Conservation (phyloP, 2,329 filamentous ascomycete species). For the Dothiorella sarmentorum region DNA sequence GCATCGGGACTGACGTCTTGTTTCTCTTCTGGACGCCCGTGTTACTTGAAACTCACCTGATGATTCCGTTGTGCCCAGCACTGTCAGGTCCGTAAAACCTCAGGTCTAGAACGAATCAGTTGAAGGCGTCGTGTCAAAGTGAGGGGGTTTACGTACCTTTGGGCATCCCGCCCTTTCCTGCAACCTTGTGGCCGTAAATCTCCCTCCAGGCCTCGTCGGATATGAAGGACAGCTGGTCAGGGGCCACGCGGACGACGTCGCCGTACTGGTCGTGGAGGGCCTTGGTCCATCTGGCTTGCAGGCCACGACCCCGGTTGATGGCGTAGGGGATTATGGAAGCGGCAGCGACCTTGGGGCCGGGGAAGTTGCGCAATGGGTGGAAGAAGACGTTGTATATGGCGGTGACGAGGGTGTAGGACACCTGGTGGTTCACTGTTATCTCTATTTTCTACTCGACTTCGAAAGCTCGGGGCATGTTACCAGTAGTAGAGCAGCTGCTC, state of each 20-base stretch:
- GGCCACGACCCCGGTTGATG: background rate
- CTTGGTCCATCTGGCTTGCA: background rate
- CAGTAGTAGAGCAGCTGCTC: conserved; percentile 1
- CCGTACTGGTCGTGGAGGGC: background rate
- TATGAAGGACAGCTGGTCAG: conserved; percentile 43
- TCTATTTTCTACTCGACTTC: no score
- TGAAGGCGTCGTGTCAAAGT: no score
- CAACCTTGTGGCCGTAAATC: conserved; percentile 19
- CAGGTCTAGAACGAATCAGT: conserved; percentile 4
- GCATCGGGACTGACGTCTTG: background rate
- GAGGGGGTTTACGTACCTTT: background rate
- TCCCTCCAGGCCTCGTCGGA: conserved; percentile 37
- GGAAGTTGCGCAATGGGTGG: conserved; percentile 6
- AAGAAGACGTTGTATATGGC: conserved; percentile 9
- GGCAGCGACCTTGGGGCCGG: background rate
- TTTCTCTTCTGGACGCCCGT: background rate
- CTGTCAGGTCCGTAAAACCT: conserved; percentile 11
- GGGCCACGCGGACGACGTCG: conserved; percentile 41
- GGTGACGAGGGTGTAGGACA: background rate
- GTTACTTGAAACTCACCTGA: background rate
- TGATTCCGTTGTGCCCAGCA: conserved; percentile 2
- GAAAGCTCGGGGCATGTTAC: background rate
- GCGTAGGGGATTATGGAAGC: background rate
- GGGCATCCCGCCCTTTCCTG: conserved; percentile 1
- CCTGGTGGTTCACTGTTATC: no score